Conservation (phyloP, 352 stramenopile species). For the Phytopythium helicoides region DNA sequence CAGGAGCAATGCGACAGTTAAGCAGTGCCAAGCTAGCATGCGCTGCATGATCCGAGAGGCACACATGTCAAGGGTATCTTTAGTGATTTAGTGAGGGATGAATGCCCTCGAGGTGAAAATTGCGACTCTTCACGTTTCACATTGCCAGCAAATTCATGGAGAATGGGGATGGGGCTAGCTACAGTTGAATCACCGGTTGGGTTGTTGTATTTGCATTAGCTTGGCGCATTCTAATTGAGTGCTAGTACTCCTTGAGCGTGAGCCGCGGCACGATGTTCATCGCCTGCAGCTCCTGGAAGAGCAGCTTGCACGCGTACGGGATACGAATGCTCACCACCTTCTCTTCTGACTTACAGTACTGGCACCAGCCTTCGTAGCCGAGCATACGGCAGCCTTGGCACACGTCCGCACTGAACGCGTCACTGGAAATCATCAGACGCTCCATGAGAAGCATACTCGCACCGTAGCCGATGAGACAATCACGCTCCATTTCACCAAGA, state of each 20-base stretch:
- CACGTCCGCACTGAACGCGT: conserved; percentile 98
- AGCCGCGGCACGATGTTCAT: conserved; percentile 99
- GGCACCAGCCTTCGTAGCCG: conserved; percentile 98
- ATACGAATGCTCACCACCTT: conserved; percentile 98
- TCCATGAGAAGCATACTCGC: conserved; percentile 99
- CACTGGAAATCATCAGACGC: conserved; percentile 98
- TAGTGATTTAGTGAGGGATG: too few relatives aligned
- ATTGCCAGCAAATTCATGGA: too few relatives aligned
- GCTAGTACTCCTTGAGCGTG: conserved; percentile 93
- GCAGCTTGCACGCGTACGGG: conserved; percentile 98
- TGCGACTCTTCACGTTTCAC: too few relatives aligned
- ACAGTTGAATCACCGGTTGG: too few relatives aligned
- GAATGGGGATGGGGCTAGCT: too few relatives aligned
- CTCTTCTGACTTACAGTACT: conserved; percentile 97
- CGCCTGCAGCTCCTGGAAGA: conserved; percentile 98
- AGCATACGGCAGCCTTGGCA: conserved; percentile 97
- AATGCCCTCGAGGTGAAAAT: too few relatives aligned
- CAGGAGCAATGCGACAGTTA: background rate
- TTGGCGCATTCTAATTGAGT: conserved; percentile 1
- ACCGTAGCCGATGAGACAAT: conserved; percentile 99
- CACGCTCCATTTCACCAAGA: conserved; percentile 99
- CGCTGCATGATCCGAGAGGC: too few relatives aligned
- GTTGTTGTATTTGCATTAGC: too few relatives aligned
- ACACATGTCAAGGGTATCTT: too few relatives aligned
- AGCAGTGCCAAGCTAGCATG: too few relatives aligned